These are phyloP conservation scores for Boehmeria nivea DNA, from an alignment of 306 rosid species.

Conservation along the genomic window DNA sequence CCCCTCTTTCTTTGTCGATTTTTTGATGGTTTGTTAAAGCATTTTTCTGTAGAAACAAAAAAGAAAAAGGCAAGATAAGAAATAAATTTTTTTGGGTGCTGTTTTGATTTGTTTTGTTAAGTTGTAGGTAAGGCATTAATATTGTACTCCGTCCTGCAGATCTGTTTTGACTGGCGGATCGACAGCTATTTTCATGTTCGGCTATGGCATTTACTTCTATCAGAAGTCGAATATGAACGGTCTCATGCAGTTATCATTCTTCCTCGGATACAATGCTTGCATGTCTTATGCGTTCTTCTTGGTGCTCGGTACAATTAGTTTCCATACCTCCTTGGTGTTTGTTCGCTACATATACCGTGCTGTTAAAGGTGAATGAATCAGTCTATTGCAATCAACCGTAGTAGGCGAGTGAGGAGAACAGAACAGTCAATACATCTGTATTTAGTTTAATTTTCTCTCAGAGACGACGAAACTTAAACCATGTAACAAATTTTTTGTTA, in stretches of 20 bases:
- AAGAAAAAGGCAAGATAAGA: too few species aligned
- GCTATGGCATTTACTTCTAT: conserved; percentile 61
- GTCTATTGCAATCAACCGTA: too few species aligned
- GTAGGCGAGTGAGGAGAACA: too few species aligned
- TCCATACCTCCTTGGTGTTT: conserved; percentile 56
- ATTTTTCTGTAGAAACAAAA: too few species aligned
- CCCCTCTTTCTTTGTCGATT: too few species aligned
- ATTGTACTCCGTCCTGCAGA: conserved; percentile 44
- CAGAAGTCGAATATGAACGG: conserved; percentile 65
- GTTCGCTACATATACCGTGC: conserved; percentile 53
- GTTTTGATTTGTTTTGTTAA: not conserved
- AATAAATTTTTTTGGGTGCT: too few species aligned
- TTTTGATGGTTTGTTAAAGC: too few species aligned
- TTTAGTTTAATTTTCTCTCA: too few species aligned
- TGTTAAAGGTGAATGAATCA: conserved; percentile 87
- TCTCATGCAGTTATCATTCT: conserved; percentile 64
- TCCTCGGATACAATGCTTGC: conserved; percentile 78
- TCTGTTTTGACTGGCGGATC: conserved; percentile 75
- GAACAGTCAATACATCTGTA: too few species aligned
- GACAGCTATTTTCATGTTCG: conserved; percentile 66
- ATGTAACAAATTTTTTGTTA: too few species aligned
- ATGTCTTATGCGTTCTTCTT: conserved; percentile 76
- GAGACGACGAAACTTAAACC: too few species aligned
- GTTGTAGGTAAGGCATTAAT: not conserved
- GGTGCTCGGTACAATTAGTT: conserved; percentile 65